Evolutionary conservation across 352 stramenopile species (phyloP).

Genomic region (Phytophthora megakarya): DNA sequence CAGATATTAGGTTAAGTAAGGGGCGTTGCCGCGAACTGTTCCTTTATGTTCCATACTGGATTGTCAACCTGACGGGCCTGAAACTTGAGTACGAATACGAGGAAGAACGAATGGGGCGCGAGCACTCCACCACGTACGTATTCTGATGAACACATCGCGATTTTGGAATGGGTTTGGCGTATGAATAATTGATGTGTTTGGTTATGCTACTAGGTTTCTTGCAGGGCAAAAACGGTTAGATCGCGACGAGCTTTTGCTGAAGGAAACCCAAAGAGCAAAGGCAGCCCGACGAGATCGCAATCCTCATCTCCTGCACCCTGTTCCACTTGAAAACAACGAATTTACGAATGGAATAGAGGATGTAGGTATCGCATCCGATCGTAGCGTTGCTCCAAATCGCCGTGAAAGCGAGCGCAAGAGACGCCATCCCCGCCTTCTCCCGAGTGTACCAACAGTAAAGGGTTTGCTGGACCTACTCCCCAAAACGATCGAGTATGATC

Average conservation of each 20-base stretch:
- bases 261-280: slow-evolving; percentile 59
- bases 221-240: slow-evolving; percentile 79
- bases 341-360: slow-evolving; percentile 11
- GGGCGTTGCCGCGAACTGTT: slow-evolving; percentile 72
- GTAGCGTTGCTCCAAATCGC: slow-evolving; percentile 16
- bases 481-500: slow-evolving; percentile 63
- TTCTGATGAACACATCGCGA: background rate
- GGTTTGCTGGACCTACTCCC: slow-evolving; percentile 83
- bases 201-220: slow-evolving; percentile 46
- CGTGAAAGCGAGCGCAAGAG: slow-evolving; percentile 53
- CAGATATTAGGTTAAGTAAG: slow-evolving; percentile 58
- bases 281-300: slow-evolving; percentile 47
- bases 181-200: slow-evolving; percentile 8
- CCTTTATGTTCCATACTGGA: slow-evolving; percentile 89
- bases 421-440: slow-evolving; percentile 72
- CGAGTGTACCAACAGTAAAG: slow-evolving; percentile 81
- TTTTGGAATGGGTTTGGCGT: background rate
- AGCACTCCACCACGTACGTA: slow-evolving; percentile 69
- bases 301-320: slow-evolving; percentile 59
- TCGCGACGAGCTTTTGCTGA: slow-evolving; percentile 76
- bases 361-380: background rate
- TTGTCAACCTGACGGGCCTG: slow-evolving; percentile 84
- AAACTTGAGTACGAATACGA: slow-evolving; percentile 88
- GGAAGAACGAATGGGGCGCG: slow-evolving; percentile 65
- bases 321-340: slow-evolving; percentile 28